Percentiles rank a stretch among this genome's conserved stretches.
These are phyloP conservation scores for Amanita rubescens DNA, from an alignment of 768 basidiomycete species.

Conservation along the genomic window DNA sequence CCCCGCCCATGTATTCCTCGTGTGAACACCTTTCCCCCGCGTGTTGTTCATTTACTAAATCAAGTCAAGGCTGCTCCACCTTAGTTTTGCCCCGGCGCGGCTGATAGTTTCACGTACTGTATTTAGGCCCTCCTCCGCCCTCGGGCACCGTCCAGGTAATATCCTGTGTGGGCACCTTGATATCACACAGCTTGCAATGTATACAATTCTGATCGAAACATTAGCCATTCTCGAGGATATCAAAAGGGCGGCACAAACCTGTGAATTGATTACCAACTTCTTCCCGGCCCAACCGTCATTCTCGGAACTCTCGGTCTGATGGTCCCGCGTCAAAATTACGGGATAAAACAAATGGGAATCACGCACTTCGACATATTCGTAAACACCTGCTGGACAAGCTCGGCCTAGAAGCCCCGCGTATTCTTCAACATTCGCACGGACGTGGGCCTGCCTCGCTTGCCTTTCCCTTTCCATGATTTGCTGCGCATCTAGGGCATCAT, in stretches of 20 bases:
- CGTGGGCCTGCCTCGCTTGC: conserved; percentile 49
- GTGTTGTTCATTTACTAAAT: background rate
- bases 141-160: conserved; percentile 97
- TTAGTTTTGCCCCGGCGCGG: background rate
- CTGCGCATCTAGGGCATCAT: conserved; percentile 16
- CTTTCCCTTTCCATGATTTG: conserved; percentile 34
- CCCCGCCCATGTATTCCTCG: background rate
- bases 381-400: conserved; percentile 93
- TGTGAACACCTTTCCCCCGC: background rate
- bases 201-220: conserved; percentile 67
- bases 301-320: conserved; percentile 26
- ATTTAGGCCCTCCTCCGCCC: conserved; percentile 95
- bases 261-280: conserved; percentile 93
- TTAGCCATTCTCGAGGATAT: background rate
- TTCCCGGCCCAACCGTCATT: conserved; percentile 63
- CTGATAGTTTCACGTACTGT: conserved; percentile 45
- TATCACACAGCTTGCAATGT: conserved; percentile 92
- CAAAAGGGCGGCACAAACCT: conserved; percentile 36
- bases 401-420: conserved; percentile 85
- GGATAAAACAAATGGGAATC: background rate
- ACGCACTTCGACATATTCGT: conserved; percentile 78
- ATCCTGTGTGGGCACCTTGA: conserved; percentile 95
- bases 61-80: background rate
- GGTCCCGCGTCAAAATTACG: conserved; percentile 14
- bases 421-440: conserved; percentile 62